Evolutionary conservation across 352 stramenopile genomes (phyloP).

Genomic region (Pythium periplocum): DNA sequence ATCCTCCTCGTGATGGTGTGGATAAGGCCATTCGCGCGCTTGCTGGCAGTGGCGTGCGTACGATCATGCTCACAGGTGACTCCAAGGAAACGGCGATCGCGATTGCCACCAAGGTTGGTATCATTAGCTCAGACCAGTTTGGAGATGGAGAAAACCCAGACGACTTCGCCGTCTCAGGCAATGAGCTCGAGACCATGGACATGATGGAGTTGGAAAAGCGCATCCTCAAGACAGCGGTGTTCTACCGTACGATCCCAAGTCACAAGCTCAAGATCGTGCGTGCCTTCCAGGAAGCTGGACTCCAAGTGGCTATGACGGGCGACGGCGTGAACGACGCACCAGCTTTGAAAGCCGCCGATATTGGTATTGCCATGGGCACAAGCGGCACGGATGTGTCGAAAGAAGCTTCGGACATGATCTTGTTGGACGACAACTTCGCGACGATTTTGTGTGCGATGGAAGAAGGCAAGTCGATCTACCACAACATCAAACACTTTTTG

Average conservation of each 20-base stretch:
- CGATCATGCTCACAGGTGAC: constrained; percentile 94
- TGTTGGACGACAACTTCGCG: constrained; percentile 97
- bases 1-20: constrained; percentile 62
- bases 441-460: constrained; percentile 95
- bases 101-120: constrained; percentile 92
- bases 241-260: constrained; percentile 92
- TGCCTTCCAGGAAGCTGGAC: constrained; percentile 80
- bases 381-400: constrained; percentile 97
- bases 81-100: constrained; percentile 94
- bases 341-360: constrained; percentile 94
- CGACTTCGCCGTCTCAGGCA: constrained; percentile 73
- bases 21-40: constrained; percentile 59
- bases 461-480: constrained; percentile 94
- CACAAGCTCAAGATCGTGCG: constrained; percentile 97
- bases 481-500: constrained; percentile 97
- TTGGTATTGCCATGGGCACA: constrained; percentile 98
- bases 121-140: constrained; percentile 70
- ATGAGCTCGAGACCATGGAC: constrained; percentile 89
- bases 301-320: constrained; percentile 97
- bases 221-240: constrained; percentile 91
- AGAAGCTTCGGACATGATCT: constrained; percentile 96
- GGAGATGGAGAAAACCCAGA: constrained; percentile 27
- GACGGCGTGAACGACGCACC: constrained; percentile 99
- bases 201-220: constrained; percentile 70
- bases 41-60: constrained; percentile 54